Conservation (phyloP, 495 filamentous ascomycete species). For the Hypoxylon intermedium region DNA sequence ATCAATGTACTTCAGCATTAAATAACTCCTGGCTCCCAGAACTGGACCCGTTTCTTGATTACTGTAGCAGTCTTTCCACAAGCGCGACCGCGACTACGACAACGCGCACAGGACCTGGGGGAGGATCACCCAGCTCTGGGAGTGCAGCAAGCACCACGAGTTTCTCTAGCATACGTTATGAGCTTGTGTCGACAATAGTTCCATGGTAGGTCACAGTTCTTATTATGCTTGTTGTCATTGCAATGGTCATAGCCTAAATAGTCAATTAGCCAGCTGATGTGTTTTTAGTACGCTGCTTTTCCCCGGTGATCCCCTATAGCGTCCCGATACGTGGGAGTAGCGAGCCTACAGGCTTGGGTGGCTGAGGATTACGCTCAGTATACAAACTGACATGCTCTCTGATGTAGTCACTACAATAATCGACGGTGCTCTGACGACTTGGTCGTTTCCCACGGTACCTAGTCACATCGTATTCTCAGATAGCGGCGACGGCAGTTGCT, state of each 20-base stretch:
- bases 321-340: no score
- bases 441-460: not conserved
- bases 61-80: not conserved
- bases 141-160: not conserved
- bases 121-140: not conserved
- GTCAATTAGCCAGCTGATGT: no score
- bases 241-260: no score
- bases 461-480: not conserved
- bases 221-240: not conserved
- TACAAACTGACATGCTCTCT: not conserved
- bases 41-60: not conserved
- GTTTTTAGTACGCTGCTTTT: no score
- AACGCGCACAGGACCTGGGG: not conserved
- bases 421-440: not conserved
- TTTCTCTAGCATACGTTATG: not conserved
- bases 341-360: not conserved
- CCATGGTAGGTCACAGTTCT: conserved; percentile 20
- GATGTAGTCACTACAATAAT: not conserved
- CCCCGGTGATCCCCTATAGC: no score
- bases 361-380: not conserved
- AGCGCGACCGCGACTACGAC: no score
- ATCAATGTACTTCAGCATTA: no score
- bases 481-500: conserved; percentile 10
- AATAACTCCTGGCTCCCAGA: not conserved
- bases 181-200: not conserved